phyloP scores from a whole-genome alignment of 2,329 filamentous ascomycete genomes.

The Pseudocercospora fuligena region DNA sequence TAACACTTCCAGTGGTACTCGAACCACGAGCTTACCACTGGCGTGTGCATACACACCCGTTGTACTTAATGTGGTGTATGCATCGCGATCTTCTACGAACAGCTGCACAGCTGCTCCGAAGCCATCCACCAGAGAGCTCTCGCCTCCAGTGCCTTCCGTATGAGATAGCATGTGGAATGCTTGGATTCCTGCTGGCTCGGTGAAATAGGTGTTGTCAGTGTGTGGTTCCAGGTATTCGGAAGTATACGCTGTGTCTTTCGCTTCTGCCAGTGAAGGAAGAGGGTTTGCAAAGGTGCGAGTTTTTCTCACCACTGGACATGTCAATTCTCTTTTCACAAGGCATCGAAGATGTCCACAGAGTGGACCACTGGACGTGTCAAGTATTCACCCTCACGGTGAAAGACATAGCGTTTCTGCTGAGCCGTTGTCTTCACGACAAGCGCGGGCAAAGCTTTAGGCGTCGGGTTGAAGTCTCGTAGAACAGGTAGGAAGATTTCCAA shows the following conservation, averaged over 20 bases:
- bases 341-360: neutral
- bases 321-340: neutral
- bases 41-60: slow-evolving; percentile 76
- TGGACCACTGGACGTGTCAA: neutral
- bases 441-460: too few species aligned
- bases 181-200: slow-evolving; percentile 86
- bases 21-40: too few species aligned
- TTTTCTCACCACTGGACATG: neutral
- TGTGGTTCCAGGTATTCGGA: slow-evolving; percentile 68
- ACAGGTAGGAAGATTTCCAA: too few species aligned
- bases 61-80: slow-evolving; percentile 63
- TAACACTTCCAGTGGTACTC: too few species aligned
- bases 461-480: too few species aligned
- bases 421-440: too few species aligned
- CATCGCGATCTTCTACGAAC: slow-evolving; percentile 55
- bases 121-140: slow-evolving; percentile 83
- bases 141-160: slow-evolving; percentile 70
- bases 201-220: slow-evolving; percentile 96
- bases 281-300: neutral
- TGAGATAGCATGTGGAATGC: slow-evolving; percentile 91
- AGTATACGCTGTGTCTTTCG: slow-evolving; percentile 55
- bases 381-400: too few species aligned
- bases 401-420: too few species aligned
- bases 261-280: neutral
- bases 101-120: slow-evolving; percentile 73